A percentile compares a stretch with the other conserved stretches of the same genome.
Evolutionary conservation across 192 early-diverging fungal genomes (phyloP).

Genomic region (Pilaira anomala): DNA sequence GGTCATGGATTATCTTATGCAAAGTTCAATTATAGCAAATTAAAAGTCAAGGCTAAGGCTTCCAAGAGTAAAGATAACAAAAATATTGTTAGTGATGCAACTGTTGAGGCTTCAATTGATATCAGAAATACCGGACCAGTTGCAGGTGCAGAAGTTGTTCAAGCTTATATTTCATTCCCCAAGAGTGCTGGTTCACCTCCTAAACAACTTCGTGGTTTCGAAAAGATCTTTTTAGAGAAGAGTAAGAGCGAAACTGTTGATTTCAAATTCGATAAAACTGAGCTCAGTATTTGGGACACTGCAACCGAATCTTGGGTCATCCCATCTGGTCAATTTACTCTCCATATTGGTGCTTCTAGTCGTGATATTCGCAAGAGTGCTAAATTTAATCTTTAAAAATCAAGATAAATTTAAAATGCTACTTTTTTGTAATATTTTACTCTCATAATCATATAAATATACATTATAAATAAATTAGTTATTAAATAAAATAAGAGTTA

Average conservation of each 20-base stretch:
- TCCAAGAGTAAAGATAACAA: not conserved
- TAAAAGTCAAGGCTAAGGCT: conserved; percentile 14
- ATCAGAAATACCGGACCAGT: conserved; percentile 31
- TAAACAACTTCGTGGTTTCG: conserved; percentile 36
- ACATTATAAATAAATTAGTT: too few relatives aligned
- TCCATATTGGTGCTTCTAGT: conserved; percentile 51
- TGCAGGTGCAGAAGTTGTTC: conserved; percentile 34
- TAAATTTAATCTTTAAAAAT: not conserved
- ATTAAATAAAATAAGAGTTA: too few relatives aligned
- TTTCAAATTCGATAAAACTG: conserved; percentile 38
- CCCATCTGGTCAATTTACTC: conserved; percentile 46
- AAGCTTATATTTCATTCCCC: conserved; percentile 39
- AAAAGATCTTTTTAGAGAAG: conserved; percentile 22
- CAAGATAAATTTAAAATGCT: too few relatives aligned
- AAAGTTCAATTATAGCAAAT: conserved; percentile 46
- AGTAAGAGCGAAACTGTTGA: conserved; percentile 27
- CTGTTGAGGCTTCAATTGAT: conserved; percentile 27
- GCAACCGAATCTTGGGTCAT: conserved; percentile 38
- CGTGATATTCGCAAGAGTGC: conserved; percentile 42
- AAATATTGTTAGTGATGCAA: not conserved
- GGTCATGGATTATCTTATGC: conserved; percentile 69
- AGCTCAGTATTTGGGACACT: conserved; percentile 49
- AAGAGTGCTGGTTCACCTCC: conserved; percentile 37
- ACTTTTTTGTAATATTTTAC: too few relatives aligned
- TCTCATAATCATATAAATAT: too few relatives aligned